Conservation (phyloP, 2,329 filamentous ascomycete species). For the Paecilomyces niveus region DNA sequence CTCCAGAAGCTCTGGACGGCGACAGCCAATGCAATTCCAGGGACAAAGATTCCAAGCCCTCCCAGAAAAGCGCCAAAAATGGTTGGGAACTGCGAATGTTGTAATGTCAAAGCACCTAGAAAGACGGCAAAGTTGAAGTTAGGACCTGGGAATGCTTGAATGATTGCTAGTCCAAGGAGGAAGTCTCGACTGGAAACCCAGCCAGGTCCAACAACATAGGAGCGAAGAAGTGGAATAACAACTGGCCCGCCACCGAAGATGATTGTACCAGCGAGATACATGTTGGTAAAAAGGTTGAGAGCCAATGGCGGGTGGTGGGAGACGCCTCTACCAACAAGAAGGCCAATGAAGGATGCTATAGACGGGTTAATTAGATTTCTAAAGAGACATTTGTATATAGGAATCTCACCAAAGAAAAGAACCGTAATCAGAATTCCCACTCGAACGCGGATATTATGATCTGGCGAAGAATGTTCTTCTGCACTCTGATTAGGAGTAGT, state of each 20-base stretch:
- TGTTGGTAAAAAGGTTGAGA: slow-evolving; percentile 61
- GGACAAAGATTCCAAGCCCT: slow-evolving; percentile 38
- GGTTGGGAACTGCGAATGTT: slow-evolving; percentile 19
- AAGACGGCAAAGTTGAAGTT: slow-evolving; percentile 49
- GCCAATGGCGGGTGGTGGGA: slow-evolving; percentile 37
- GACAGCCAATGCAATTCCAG: slow-evolving; percentile 28
- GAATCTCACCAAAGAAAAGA: slow-evolving; percentile 42
- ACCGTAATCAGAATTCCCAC: slow-evolving; percentile 22
- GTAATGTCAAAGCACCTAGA: slow-evolving; percentile 46
- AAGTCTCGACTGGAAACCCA: slow-evolving; percentile 68
- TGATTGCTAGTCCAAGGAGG: slow-evolving; percentile 63
- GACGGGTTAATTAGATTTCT: slow-evolving; percentile 1
- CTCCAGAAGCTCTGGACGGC: slow-evolving; percentile 47
- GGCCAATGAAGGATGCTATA: slow-evolving; percentile 46
- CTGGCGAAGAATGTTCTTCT: neutral
- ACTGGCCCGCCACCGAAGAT: slow-evolving; percentile 60
- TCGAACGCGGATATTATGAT: slow-evolving; percentile 9
- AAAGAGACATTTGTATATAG: neutral
- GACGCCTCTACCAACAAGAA: slow-evolving; percentile 46
- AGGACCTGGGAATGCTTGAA: slow-evolving; percentile 62
- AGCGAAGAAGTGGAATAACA: slow-evolving; percentile 56
- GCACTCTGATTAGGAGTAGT: too few species aligned
- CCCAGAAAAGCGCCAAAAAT: slow-evolving; percentile 46
- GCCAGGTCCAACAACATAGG: slow-evolving; percentile 56
- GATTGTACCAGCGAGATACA: slow-evolving; percentile 66